Evolutionary conservation across 2,329 filamentous ascomycete species (phyloP), one percentile per base, ranked within the genome.

Genomic region (Colletotrichum sp.): DNA sequence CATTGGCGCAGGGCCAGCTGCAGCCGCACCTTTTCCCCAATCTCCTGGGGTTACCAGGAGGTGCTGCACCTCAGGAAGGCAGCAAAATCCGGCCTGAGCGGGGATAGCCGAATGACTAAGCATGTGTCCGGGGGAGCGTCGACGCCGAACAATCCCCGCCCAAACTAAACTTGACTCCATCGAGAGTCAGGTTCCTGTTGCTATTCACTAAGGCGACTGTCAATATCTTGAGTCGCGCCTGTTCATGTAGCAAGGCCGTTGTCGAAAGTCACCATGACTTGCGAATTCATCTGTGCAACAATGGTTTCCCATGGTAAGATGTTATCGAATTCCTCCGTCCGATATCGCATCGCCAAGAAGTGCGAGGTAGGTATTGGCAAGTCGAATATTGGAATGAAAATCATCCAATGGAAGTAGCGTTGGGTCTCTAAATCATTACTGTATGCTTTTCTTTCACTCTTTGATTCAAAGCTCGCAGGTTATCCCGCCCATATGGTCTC

Each of bases 1-100:
- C 74, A 76, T 74, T 74, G 71, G 65, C 63, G 58, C n/a, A 64
- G 28, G 26, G 56, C 63, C 69, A 73, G 64, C 59, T 73, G 69
- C 69, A 75, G 69, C 69, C 73, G 69, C 26, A 63, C 28, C 36
- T 52, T 52, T 52, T 52, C 70, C 52, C 64, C 70, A 61, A 66
- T 52, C 64, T n/a, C 32, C 43, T 24, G 26, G 63, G 56, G 56
- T 36, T 48, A 62, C 69, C n/a, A 61, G 48, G 38, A 71, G 52
- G 34, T 18, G 36, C 24, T 26, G 52, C 28, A 34, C 26, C 56
- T 58, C 67, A 48, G 48, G 24, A 13, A 26, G 55, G 63, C 30
- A 56, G 38, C 18, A 66, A 66, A 69, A 58, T 26, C 28, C 43
- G 32, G 21, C 36, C 24, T 21, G 55, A 62, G 72, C 56, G 73